Conservation (phyloP, 2,329 filamentous ascomycete genomes). For the Sporothrix pallida region DNA sequence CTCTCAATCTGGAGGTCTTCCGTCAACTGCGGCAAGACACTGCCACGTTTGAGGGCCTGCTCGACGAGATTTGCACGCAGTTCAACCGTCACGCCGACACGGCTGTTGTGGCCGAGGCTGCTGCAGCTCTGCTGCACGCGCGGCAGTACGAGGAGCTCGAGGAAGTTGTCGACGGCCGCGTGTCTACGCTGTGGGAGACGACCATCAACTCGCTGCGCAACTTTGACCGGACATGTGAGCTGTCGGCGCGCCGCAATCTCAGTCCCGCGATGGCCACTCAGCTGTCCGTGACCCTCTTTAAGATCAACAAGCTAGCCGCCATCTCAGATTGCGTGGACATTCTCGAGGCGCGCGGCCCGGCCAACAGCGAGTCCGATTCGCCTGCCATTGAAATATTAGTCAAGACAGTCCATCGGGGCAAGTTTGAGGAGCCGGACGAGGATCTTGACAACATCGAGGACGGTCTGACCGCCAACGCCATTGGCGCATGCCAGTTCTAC, state of each 20-base stretch:
- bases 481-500: slow-evolving; percentile 81
- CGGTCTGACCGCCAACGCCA: slow-evolving; percentile 74
- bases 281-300: slow-evolving; percentile 74
- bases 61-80: slow-evolving; percentile 92
- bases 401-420: slow-evolving; percentile 74
- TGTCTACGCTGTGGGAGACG: slow-evolving; percentile 86
- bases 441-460: slow-evolving; percentile 80
- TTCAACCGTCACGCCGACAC: slow-evolving; percentile 92
- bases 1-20: slow-evolving; percentile 85
- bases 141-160: slow-evolving; percentile 86
- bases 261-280: slow-evolving; percentile 68
- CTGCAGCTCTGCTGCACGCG: slow-evolving; percentile 81
- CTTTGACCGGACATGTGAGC: slow-evolving; percentile 72
- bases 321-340: slow-evolving; percentile 78
- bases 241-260: slow-evolving; percentile 74
- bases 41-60: slow-evolving; percentile 75
- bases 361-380: slow-evolving; percentile 53
- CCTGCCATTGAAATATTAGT: slow-evolving; percentile 72
- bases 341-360: slow-evolving; percentile 67
- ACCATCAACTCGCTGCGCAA: slow-evolving; percentile 74
- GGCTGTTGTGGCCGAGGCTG: slow-evolving; percentile 82
- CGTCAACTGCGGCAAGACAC: slow-evolving; percentile 87
- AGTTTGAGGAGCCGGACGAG: slow-evolving; percentile 69
- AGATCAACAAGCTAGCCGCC: slow-evolving; percentile 79
- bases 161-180: slow-evolving; percentile 80